phyloP scores from a whole-genome alignment of 2,329 filamentous ascomycete species.

The Xylaria sp. region DNA sequence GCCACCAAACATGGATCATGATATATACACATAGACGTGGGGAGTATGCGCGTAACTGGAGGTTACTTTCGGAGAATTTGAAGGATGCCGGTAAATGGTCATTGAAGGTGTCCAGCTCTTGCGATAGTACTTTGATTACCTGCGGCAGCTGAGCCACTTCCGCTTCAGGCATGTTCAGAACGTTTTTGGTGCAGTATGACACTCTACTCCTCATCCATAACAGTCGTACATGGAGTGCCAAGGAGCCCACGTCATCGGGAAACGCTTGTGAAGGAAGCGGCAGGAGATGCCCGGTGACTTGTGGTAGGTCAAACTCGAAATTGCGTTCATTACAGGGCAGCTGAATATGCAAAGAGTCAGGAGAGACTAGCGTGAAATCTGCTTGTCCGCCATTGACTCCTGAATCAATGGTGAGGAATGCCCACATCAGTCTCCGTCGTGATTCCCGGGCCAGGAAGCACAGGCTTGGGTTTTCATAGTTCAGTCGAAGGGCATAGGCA shows the following conservation, averaged over 20 bases:
- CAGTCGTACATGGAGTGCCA: slow-evolving; percentile 62
- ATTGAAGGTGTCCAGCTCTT: slow-evolving; percentile 56
- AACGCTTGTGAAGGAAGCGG: slow-evolving; percentile 52
- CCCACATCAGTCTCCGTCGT: slow-evolving; percentile 51
- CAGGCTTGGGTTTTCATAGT: slow-evolving; percentile 53
- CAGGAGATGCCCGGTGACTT: slow-evolving; percentile 55
- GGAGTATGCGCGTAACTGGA: slow-evolving; percentile 62
- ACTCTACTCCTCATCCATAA: slow-evolving; percentile 61
- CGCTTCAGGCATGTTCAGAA: slow-evolving; percentile 48
- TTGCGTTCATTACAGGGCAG: slow-evolving; percentile 57
- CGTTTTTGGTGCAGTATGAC: slow-evolving; percentile 58
- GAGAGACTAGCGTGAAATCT: slow-evolving; percentile 54
- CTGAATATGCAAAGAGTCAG: slow-evolving; percentile 51
- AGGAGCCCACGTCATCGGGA: slow-evolving; percentile 60
- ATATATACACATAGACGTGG: slow-evolving; percentile 62
- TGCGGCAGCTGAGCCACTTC: slow-evolving; percentile 53
- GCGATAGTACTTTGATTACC: slow-evolving; percentile 54
- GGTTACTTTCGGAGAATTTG: slow-evolving; percentile 62
- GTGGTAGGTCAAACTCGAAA: slow-evolving; percentile 63
- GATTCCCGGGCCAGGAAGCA: slow-evolving; percentile 48
- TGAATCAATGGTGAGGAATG: slow-evolving; percentile 54
- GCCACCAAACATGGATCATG: slow-evolving; percentile 66
- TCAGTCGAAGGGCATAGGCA: slow-evolving; percentile 55
- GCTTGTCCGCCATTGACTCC: slow-evolving; percentile 53
- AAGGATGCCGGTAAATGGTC: slow-evolving; percentile 60